Percentiles rank a stretch among this genome's conserved stretches.
Conservation (phyloP, 768 basidiomycete genomes). For the Podaxis carcinomalis region DNA sequence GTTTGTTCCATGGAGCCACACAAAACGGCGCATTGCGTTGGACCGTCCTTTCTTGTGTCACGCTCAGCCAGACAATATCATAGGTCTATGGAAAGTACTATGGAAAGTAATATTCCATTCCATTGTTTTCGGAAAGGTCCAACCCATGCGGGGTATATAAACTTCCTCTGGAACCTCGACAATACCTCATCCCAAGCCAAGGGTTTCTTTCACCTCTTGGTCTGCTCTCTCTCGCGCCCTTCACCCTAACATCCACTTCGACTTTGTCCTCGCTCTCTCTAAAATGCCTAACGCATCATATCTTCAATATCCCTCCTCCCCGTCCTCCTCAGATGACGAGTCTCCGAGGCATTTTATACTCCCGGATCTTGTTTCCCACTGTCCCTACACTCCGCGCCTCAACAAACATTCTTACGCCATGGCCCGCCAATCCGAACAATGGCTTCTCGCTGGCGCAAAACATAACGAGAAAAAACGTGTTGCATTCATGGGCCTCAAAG, state of each 20-base stretch:
- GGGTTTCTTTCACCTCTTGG: neutral
- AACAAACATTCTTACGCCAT: slow-evolving; percentile 38
- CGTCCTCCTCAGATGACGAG: neutral
- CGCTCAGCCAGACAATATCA: neutral
- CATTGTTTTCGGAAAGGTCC: neutral
- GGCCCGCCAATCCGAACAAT: slow-evolving; percentile 41
- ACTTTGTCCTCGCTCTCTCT: neutral
- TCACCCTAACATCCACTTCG: neutral
- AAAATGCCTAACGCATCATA: slow-evolving; percentile 1
- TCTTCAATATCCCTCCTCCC: neutral
- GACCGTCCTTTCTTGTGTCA: neutral
- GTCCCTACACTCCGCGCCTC: slow-evolving; percentile 38
- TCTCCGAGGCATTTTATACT: slow-evolving; percentile 38
- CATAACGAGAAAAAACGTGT: slow-evolving; percentile 35
- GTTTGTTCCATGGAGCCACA: neutral
- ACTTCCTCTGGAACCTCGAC: neutral
- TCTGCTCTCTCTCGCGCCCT: neutral
- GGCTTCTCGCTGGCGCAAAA: slow-evolving; percentile 42
- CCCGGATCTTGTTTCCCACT: slow-evolving; percentile 51
- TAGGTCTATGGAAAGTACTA: neutral
- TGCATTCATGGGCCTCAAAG: slow-evolving; percentile 54
- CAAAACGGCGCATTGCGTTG: neutral
- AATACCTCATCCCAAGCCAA: neutral
- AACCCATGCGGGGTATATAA: neutral
- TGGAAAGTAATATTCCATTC: neutral